Evolutionary conservation across 192 early-diverging fungal genomes (phyloP), one percentile per base, ranked within the genome.

Genomic region (Mortierella hygrophila): DNA sequence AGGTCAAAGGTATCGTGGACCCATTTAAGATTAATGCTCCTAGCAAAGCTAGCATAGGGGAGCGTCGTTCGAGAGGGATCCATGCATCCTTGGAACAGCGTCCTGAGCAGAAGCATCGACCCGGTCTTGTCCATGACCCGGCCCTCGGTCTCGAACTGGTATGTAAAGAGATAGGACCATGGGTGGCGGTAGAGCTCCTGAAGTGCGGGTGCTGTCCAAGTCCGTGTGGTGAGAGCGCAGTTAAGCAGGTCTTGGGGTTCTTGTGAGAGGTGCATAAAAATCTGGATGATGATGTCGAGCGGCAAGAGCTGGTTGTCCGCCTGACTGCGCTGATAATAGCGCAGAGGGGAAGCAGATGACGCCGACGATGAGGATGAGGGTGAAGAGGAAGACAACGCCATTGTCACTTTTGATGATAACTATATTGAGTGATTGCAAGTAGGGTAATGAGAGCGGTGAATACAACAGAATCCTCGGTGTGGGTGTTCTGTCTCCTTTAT

Each of bases 141-240:
- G 5, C 79, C 79, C 26, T 86, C 84, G 8, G 76, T 81, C 47
- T 86, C 84, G 40, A 86, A 86, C 20, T 86, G 84, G 72, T 81
- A 86, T 21, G 44, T 77, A 49, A 81, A 86, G 4, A 86, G 71
- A 52, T 81, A 86, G 4, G 60, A 68, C 84, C 84, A 86, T 35
- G 84, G 84, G 37, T 86, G 84, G 23, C 84, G 84, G 32, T 86
- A 86, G 35, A 86, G 79, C 15, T 86, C 84, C 68, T 86, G 79
- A 26, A 86, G 75, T 10, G 84, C 84, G 3, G 79, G 63, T 46
- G 47, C 79, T 35, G 79, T 57, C 84, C 84, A 86, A 20, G 55
- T 60, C 5, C 84, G 79, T 2, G 75, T 77, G 10, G 79, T 77
- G 10, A 86, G 75, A 18, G 84, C 84, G 46, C 84, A 86, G 68